phyloP scores from a whole-genome alignment of 176 grass and related monocot genomes.

The Carex scoparia region DNA sequence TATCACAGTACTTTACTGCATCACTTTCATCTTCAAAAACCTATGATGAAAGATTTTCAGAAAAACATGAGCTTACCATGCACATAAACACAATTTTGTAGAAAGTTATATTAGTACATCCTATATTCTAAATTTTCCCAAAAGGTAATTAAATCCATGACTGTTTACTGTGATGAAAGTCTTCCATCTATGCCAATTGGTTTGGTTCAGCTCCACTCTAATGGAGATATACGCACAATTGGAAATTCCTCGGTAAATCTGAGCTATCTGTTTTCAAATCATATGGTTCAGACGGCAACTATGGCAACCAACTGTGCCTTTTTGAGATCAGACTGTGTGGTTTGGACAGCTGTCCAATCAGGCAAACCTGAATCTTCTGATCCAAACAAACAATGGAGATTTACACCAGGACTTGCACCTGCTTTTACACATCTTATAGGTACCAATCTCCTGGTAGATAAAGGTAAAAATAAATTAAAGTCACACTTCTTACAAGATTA shows the following conservation, averaged over 20 bases:
- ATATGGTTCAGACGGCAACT: not conserved
- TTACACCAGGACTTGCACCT: not conserved
- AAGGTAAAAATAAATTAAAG: not conserved
- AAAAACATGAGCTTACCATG: not conserved
- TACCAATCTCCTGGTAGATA: not conserved
- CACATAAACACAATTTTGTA: not conserved
- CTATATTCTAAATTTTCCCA: not conserved
- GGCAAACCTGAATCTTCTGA: not conserved
- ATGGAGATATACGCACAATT: not conserved
- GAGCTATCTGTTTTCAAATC: not conserved
- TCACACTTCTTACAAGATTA: not conserved
- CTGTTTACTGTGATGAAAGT: not conserved
- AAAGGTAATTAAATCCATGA: not conserved
- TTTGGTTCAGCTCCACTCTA: not conserved
- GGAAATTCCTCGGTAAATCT: not conserved
- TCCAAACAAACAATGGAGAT: not conserved
- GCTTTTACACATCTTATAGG: not conserved
- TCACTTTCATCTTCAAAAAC: conserved; percentile 90
- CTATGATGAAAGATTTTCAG: conserved; percentile 29
- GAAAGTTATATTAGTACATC: not conserved
- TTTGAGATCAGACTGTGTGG: not conserved
- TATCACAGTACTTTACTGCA: conserved; percentile 75
- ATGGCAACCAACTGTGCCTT: not conserved
- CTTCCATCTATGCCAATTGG: not conserved
- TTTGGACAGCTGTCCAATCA: not conserved